These are phyloP conservation scores for Aspergillus brasiliensis DNA, from an alignment of 2,329 filamentous ascomycete species.

Conservation along the genomic window DNA sequence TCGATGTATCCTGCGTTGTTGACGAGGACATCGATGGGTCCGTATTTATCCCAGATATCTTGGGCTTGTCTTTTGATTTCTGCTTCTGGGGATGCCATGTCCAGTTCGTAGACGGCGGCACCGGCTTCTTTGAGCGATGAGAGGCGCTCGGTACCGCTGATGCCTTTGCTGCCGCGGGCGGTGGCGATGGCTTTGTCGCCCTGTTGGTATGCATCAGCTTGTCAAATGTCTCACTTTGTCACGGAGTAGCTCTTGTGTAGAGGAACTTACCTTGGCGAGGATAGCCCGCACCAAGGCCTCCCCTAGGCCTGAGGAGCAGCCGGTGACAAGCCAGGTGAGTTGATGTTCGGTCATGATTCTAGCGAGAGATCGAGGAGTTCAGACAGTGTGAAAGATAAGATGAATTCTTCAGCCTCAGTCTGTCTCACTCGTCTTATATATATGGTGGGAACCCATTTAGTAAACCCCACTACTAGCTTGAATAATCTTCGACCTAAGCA, in stretches of 20 bases:
- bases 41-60: background rate
- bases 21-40: background rate
- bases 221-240: background rate
- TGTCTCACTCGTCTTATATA: too few relatives aligned
- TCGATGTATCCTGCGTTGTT: background rate
- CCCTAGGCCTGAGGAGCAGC: background rate
- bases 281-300: background rate
- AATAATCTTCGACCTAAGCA: too few relatives aligned
- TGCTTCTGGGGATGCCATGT: background rate
- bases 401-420: too few relatives aligned
- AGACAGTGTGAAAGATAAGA: background rate
- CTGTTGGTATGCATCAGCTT: background rate
- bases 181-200: slow-evolving; percentile 2
- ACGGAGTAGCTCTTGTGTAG: fast-evolving
- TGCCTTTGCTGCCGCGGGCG: background rate
- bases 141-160: background rate
- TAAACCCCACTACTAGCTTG: too few relatives aligned
- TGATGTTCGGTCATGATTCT: background rate
- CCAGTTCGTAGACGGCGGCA: background rate
- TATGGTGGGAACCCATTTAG: too few relatives aligned
- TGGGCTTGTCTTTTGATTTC: background rate
- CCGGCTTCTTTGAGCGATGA: background rate
- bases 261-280: background rate
- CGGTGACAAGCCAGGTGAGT: background rate
- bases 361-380: background rate